phyloP scores from a whole-genome alignment of 805 yeast genomes.

The Saturnispora quitensis region DNA sequence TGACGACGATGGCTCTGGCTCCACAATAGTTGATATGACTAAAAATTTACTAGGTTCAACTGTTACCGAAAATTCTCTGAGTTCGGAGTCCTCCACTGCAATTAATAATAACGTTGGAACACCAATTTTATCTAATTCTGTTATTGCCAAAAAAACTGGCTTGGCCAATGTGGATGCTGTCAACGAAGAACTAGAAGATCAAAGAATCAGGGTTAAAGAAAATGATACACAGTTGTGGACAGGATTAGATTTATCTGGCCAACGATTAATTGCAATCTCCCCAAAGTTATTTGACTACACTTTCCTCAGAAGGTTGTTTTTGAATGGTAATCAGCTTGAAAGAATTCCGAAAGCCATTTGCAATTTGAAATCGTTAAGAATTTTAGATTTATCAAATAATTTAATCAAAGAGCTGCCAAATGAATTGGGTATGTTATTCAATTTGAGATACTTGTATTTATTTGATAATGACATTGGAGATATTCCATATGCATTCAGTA shows the following conservation, averaged over 20 bases:
- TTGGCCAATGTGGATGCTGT: constrained; percentile 27
- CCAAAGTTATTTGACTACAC: constrained; percentile 69
- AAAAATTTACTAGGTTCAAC: constrained; percentile 24
- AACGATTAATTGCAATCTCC: constrained; percentile 64
- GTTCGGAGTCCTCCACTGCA: constrained; percentile 13
- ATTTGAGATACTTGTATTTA: constrained; percentile 70
- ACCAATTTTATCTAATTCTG: constrained; percentile 28
- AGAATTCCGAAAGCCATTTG: constrained; percentile 59
- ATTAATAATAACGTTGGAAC: constrained; percentile 31
- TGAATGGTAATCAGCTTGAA: constrained; percentile 76
- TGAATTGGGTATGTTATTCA: constrained; percentile 76
- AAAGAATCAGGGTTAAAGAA: constrained; percentile 49
- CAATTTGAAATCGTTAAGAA: constrained; percentile 61
- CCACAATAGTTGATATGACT: constrained; percentile 34
- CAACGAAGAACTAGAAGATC: constrained; percentile 58
- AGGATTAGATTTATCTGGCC: constrained; percentile 85
- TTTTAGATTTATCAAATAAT: constrained; percentile 80
- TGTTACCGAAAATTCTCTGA: constrained; percentile 8
- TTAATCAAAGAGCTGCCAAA: constrained; percentile 61
- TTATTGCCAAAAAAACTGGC: constrained; percentile 23
- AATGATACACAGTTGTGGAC: constrained; percentile 86
- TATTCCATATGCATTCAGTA: constrained; percentile 81
- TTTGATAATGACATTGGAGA: constrained; percentile 77
- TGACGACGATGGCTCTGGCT: constrained; percentile 10
- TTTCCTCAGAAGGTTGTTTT: constrained; percentile 76